Evolutionary conservation across 2,329 filamentous ascomycete species (phyloP).

Genomic region (Leptosphaerulina australis): DNA sequence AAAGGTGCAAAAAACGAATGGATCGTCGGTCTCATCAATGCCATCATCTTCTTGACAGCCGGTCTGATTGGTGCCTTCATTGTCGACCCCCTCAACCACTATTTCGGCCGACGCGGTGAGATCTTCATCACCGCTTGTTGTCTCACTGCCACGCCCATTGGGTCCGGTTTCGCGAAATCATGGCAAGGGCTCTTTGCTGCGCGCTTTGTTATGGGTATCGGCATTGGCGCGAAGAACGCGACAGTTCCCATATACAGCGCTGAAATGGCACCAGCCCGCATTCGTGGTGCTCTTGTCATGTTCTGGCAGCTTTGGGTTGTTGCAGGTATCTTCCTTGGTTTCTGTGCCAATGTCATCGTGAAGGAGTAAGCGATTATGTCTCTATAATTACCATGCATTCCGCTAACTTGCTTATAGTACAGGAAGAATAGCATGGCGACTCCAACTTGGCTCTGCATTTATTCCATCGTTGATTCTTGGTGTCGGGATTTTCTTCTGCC

Average conservation of each 20-base stretch:
- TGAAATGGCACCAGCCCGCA: slow-evolving; percentile 43
- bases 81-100: slow-evolving; percentile 47
- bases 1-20: slow-evolving; percentile 32
- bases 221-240: slow-evolving; percentile 44
- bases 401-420: slow-evolving; percentile 20
- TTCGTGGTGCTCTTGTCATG: slow-evolving; percentile 49
- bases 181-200: slow-evolving; percentile 47
- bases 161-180: slow-evolving; percentile 45
- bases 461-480: slow-evolving; percentile 48
- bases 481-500: slow-evolving; percentile 46
- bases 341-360: slow-evolving; percentile 57
- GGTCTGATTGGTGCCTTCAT: slow-evolving; percentile 38
- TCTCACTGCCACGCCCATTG: slow-evolving; percentile 47
- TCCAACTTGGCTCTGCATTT: slow-evolving; percentile 49
- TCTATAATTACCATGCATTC: no score
- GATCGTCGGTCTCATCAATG: slow-evolving; percentile 44
- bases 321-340: slow-evolving; percentile 52
- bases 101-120: slow-evolving; percentile 45
- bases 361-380: no score
- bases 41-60: slow-evolving; percentile 50
- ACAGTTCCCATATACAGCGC: slow-evolving; percentile 46
- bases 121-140: slow-evolving; percentile 47
- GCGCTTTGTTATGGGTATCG: slow-evolving; percentile 46
- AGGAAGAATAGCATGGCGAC: slow-evolving; percentile 43
- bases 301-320: slow-evolving; percentile 51